Conservation (phyloP, 2,329 filamentous ascomycete species). For the Ilyonectria sp. region DNA sequence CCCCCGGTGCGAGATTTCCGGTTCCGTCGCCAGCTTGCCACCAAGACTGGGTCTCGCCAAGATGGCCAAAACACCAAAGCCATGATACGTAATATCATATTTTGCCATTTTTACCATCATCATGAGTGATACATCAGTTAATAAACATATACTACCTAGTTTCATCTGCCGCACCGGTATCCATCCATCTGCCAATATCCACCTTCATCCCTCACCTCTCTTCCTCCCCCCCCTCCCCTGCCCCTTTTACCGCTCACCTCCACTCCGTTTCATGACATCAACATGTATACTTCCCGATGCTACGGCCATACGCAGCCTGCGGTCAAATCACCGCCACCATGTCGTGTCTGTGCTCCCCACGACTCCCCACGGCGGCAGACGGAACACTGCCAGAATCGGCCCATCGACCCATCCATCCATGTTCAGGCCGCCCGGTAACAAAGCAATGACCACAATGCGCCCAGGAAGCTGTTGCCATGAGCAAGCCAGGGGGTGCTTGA, state of each 20-base stretch:
- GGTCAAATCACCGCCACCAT: constrained; percentile 42
- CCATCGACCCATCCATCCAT: constrained; percentile 50
- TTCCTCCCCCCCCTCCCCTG: neutral
- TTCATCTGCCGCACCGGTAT: constrained; percentile 19
- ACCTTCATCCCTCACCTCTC: neutral
- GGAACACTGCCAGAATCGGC: constrained; percentile 36
- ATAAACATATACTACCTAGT: constrained; percentile 4
- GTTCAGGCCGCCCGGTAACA: constrained; percentile 40
- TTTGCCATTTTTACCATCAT: neutral
- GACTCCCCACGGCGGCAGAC: constrained; percentile 33
- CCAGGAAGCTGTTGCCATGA: constrained; percentile 46
- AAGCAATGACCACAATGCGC: constrained; percentile 48
- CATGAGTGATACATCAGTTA: neutral
- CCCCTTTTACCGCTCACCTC: constrained; percentile 24
- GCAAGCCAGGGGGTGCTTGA: constrained; percentile 38
- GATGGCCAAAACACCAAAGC: constrained; percentile 16
- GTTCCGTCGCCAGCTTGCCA: constrained; percentile 5
- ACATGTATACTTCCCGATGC: neutral
- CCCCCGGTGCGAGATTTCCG: constrained; percentile 4
- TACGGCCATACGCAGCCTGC: constrained; percentile 23
- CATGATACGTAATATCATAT: neutral
- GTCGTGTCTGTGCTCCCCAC: constrained; percentile 46
- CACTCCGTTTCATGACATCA: constrained; percentile 27
- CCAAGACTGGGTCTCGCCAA: constrained; percentile 8
- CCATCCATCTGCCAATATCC: constrained; percentile 4